Evolutionary conservation across 192 early-diverging fungal species (phyloP), one percentile per base, ranked within the genome.

Genomic region (Backusella liffmaniae): DNA sequence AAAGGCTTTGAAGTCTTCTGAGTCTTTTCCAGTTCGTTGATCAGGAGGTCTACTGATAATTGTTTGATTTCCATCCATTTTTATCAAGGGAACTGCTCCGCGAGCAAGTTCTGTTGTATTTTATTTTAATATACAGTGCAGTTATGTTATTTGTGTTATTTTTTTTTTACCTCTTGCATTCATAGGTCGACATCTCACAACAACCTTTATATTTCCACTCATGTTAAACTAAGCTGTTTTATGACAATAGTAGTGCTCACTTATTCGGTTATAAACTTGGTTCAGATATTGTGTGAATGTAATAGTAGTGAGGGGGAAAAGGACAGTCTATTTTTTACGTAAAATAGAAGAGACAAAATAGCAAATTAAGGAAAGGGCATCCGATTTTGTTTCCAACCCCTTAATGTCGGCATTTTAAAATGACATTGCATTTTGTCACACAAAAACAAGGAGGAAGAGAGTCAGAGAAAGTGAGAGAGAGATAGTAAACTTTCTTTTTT

Each of bases 151-250:
- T 69, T 5, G 2, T 59, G 39, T 12, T 23, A 2, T 30, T 18
- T 46, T 39, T 37, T 37, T 39, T 39, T 49, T 66, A 90, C 90
- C 93, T 85, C 92, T 86, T 51, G 87, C 62, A 81, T 94, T 94
- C 46, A 94, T 80, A 37, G 93, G 93, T 70, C 93, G 86, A 84
- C 93, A 94, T 74, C 93, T 87, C 39, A 94, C 93, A 15, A 91
- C 93, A 35, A 94, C 93, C 73, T 89, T 91, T 80, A 91, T 91
- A 73, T 88, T 89, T 71, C 70, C 46, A 83, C 84, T 70, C 77
- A 71, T 71, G 12, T 23, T 44, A 13, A 16, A 18, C 29, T 49
- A 16, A 62, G 26, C 26, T 62, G 56, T 9, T 62, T 23, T 62
- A 29, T 26, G n/a, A 49, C 46, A 49, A 49, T 49, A 32, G 62